Conservation (phyloP, 1,284 basidiomycete species). For the Heliocybe sulcata region DNA sequence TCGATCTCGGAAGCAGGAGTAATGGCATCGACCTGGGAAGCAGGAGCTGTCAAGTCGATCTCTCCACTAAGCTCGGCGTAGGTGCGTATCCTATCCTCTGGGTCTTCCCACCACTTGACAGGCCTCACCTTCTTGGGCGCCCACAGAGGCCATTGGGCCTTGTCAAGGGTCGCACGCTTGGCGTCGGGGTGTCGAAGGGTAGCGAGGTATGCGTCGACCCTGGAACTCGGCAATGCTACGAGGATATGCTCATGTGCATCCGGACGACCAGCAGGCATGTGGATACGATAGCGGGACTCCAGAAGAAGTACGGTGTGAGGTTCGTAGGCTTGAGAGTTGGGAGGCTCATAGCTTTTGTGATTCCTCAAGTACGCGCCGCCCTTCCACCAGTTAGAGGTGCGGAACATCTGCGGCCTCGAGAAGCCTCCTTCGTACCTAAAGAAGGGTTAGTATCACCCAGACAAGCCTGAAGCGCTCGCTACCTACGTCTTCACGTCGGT, state of each 20-base stretch:
- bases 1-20: background rate
- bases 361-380: slow-evolving; percentile 25
- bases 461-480: background rate
- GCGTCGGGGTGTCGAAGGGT: background rate
- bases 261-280: slow-evolving; percentile 22
- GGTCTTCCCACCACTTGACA: slow-evolving; percentile 20
- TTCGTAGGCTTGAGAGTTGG: slow-evolving; percentile 27
- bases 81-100: slow-evolving; percentile 11
- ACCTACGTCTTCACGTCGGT: slow-evolving; percentile 29
- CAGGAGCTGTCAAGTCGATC: background rate
- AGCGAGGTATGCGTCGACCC: background rate
- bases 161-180: slow-evolving; percentile 16
- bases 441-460: background rate
- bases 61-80: background rate
- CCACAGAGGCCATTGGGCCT: slow-evolving; percentile 30
- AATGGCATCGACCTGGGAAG: too few relatives aligned
- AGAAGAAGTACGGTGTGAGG: slow-evolving; percentile 33
- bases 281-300: slow-evolving; percentile 27
- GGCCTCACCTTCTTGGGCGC: slow-evolving; percentile 9
- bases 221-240: slow-evolving; percentile 9
- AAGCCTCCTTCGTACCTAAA: slow-evolving; percentile 29
- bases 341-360: slow-evolving; percentile 24
- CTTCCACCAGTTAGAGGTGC: slow-evolving; percentile 27
- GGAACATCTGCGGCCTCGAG: slow-evolving; percentile 31
- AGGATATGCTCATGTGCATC: slow-evolving; percentile 26